Conservation (phyloP, 2,329 filamentous ascomycete genomes). For the Fusarium udum region DNA sequence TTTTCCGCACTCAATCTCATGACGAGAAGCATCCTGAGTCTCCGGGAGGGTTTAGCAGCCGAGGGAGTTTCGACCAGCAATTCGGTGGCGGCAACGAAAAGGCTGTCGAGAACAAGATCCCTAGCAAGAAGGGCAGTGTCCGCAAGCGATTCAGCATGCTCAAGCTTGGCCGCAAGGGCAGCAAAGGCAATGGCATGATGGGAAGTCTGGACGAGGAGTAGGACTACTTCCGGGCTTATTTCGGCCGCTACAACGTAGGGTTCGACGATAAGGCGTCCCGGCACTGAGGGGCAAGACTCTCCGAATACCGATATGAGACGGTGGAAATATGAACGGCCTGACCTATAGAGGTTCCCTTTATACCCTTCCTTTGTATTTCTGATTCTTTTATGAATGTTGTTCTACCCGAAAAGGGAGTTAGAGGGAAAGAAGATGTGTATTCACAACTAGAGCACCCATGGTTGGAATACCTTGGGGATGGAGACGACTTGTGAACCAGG, state of each 20-base stretch:
- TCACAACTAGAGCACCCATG: conserved; percentile 16
- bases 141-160: conserved; percentile 82
- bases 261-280: conserved; percentile 31
- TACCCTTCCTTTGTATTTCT: conserved; percentile 16
- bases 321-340: conserved; percentile 10
- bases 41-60: conserved; percentile 39
- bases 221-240: conserved; percentile 48
- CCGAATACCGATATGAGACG: conserved; percentile 12
- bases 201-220: conserved; percentile 66
- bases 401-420: background rate
- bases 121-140: conserved; percentile 68
- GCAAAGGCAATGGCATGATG: conserved; percentile 64
- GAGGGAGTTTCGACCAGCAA: conserved; percentile 46
- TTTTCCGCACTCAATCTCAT: conserved; percentile 55
- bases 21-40: conserved; percentile 42
- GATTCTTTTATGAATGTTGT: conserved; percentile 12
- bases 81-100: conserved; percentile 39
- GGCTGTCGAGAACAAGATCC: conserved; percentile 45
- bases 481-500: background rate
- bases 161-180: conserved; percentile 76
- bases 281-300: conserved; percentile 11
- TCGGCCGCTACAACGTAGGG: conserved; percentile 40
- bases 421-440: conserved; percentile 10
- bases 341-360: conserved; percentile 1
- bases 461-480: conserved; percentile 24